phyloP scores from a whole-genome alignment of 208 protist species.

The Acanthamoeba rhysodes region DNA sequence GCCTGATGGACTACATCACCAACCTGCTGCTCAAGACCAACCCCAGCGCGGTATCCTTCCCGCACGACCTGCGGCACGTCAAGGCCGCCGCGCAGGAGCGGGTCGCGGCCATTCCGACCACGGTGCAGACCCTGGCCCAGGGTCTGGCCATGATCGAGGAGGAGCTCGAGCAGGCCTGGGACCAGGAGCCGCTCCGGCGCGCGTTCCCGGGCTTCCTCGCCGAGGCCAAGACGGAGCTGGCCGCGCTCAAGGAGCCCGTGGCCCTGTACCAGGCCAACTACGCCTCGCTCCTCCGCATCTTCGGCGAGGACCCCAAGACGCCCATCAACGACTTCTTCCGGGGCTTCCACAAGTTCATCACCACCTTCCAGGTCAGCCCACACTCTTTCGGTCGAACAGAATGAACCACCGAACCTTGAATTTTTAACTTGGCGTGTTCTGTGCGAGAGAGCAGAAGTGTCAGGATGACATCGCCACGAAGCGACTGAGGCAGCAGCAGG shows the following conservation, averaged over 20 bases:
- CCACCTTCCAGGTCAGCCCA: background rate
- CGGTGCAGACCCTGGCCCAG: background rate
- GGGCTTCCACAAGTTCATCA: background rate
- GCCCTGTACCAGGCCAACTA: constrained; percentile 24
- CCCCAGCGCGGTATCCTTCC: background rate
- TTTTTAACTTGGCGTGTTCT: no score
- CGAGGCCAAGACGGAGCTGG: constrained; percentile 26
- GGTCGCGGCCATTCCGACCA: background rate
- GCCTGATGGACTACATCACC: constrained; percentile 26
- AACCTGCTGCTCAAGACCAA: constrained; percentile 2
- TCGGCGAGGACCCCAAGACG: constrained; percentile 56
- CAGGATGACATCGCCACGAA: background rate
- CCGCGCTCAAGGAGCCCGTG: constrained; percentile 39
- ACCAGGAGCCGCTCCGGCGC: constrained; percentile 19
- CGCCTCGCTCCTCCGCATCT: constrained; percentile 15
- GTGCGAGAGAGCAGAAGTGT: constrained; percentile 30
- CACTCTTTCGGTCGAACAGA: no score
- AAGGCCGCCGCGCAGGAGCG: background rate
- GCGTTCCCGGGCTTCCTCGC: background rate
- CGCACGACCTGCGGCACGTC: background rate
- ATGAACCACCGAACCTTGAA: no score
- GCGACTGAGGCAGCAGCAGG: background rate
- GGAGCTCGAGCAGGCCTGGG: constrained; percentile 24
- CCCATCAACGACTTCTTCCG: constrained; percentile 59
- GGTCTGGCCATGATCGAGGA: background rate